Base-by-base conservation (phyloP, 2,329 filamentous ascomycete species). In the Phaeosphaeriaceae sp. region DNA sequence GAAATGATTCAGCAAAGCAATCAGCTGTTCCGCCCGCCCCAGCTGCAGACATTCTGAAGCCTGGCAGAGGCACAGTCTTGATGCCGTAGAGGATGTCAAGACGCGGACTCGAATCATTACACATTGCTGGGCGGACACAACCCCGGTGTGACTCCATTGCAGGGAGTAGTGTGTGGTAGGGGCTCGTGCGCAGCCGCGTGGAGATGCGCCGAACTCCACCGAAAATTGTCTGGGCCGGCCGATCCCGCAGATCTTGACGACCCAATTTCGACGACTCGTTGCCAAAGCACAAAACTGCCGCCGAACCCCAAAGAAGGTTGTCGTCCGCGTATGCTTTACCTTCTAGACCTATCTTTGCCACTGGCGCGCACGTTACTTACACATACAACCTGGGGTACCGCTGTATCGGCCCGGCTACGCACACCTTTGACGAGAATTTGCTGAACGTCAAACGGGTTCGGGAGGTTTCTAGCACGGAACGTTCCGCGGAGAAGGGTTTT, bases 1-100 rank as follows among this genome's bases (percentile, higher is more conserved):
- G 69, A 71, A 46, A 79, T 79, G 77, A 79, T 80, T 24, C 68
- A 79, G 55, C 76, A 79, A 35, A 78, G 76, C 56, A 76, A 78
- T 54, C 72, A 76, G 55, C 61, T 79, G 3, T 78, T 77, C 57
- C 65, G 67, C 15, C 74, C 71, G 4, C 71, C 71, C 1, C 65
- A 70, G 23, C 42, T 73, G 23, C 69, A 71, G 22, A 69, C 69
- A 0, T 75, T 71, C 52, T 77, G 67, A 75, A n/a, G 13, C 17
- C 15, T 17, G 13, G 15, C 15, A 40, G 15, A n/a, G 17, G 17
- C 35, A 40, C 11, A 2, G 11, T 15, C 35, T n/a, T n/a, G 53
- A 35, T 46, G 24, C 21, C 10, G 21, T 23, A 46, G 21, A 24
- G 26, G 11, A 9, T 1, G 24, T 3, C 9, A 28, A 26, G 2